Percentiles rank a stretch among this genome's conserved stretches.
Evolutionary conservation across 352 stramenopile genomes (phyloP).

Genomic region (Phytophthora pluvialis): DNA sequence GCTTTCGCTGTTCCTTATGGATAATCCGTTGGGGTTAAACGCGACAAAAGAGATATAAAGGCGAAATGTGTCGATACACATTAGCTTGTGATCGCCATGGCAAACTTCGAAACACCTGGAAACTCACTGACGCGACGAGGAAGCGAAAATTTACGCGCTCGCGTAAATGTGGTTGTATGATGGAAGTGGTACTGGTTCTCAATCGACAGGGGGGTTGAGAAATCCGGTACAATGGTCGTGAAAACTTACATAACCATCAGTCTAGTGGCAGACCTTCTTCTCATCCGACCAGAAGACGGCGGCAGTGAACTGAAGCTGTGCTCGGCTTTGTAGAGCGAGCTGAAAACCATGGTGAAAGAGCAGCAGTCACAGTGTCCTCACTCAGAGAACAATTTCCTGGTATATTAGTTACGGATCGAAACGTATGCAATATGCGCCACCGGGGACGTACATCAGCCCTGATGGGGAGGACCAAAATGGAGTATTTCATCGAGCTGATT

Average conservation of each 20-base stretch:
- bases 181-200: background rate
- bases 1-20: too few species aligned
- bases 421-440: constrained; percentile 5
- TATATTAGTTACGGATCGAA: background rate
- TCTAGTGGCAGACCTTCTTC: background rate
- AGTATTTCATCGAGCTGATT: background rate
- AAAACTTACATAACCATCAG: background rate
- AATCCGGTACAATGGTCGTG: background rate
- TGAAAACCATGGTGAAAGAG: constrained; percentile 3
- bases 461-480: constrained; percentile 1
- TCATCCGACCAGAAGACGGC: background rate
- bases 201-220: background rate
- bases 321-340: background rate
- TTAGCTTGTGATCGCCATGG: too few species aligned
- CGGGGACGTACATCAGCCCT: background rate
- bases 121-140: background rate
- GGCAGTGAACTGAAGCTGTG: background rate
- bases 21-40: too few species aligned
- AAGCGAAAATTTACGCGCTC: constrained; percentile 3
- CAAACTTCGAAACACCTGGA: too few species aligned
- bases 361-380: constrained; percentile 1
- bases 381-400: constrained; percentile 3
- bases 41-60: too few species aligned
- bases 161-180: background rate
- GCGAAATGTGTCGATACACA: too few species aligned